Evolutionary conservation across 2,329 filamentous ascomycete species (phyloP), one percentile per base, ranked within the genome.

Genomic region (Stenocarpella maydis): DNA sequence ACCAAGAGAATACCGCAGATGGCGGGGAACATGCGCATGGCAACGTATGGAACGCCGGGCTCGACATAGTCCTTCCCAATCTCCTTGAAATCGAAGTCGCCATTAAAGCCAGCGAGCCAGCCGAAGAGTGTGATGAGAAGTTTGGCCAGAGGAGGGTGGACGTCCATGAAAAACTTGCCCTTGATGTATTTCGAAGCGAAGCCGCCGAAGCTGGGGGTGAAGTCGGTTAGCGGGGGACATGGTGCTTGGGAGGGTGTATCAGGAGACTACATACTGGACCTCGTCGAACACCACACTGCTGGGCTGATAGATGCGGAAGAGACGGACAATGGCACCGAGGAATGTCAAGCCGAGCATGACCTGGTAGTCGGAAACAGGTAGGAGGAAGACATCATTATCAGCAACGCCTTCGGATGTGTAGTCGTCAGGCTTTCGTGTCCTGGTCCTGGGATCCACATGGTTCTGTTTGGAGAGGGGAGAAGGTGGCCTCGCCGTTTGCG

Each of bases 161-260:
- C 96, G 79, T 99, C 96, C 96, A 99, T 99, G 82, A 99, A 99
- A 88, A 99, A 99, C 80, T 88, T 92, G 77, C 96, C 96, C 86
- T 99, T 98, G 87, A 99, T 98, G 82, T 99, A 99, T 82, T 99
- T 99, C 76, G 92, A 94, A 73, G 96, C 96, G 79, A 99, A 99
- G 60, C 96, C 96, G 80, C 96, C 96, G 80, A 99, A 99, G 83
- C 94, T 97, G 77, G 73, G 72, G 45, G 37, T 34, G 37, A 6
- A 28, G 60, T 12, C 10, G 10, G 52, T 71, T 50, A 71, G 70
- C 65, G 37, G 19, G 12, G 19, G 7, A 15, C 14, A 24, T 52
- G 34, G 31, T 43, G 55, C 5, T 52, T 54, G 58, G 47, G 34
- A 67, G 64, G 66, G 55, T 60, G 43, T 7, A 61, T 49, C 26